phyloP scores from a whole-genome alignment of 2,329 filamentous ascomycete genomes.

The Neospermospora avenae region DNA sequence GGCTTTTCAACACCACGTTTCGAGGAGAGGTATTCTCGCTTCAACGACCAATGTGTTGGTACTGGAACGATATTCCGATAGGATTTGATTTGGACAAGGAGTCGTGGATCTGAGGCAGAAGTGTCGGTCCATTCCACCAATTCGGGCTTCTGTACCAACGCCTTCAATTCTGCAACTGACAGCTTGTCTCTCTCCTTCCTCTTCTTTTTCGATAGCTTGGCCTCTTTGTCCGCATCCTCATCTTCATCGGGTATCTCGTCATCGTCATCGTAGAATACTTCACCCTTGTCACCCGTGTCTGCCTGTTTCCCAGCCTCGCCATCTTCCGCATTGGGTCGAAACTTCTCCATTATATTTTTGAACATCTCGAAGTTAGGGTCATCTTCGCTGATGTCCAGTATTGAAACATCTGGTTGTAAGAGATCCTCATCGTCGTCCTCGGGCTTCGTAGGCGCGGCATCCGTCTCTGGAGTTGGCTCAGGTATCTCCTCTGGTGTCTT shows the following conservation, averaged over 20 bases:
- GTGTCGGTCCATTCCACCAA: conserved; percentile 97
- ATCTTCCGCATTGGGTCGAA: conserved; percentile 63
- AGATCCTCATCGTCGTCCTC: conserved; percentile 32
- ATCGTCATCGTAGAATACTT: conserved; percentile 79
- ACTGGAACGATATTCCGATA: conserved; percentile 95
- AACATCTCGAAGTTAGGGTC: conserved; percentile 82
- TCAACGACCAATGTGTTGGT: conserved; percentile 89
- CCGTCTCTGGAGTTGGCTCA: conserved; percentile 34
- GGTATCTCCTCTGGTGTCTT: conserved; percentile 25
- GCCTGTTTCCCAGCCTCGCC: conserved; percentile 62
- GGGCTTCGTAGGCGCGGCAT: conserved; percentile 35
- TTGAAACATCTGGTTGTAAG: conserved; percentile 45
- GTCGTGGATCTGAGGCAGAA: conserved; percentile 80
- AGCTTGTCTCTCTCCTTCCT: conserved; percentile 87
- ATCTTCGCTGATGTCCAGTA: conserved; percentile 55
- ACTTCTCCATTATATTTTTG: conserved; percentile 77
- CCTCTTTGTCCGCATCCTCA: conserved; percentile 60
- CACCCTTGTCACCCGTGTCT: conserved; percentile 72
- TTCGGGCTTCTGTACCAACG: conserved; percentile 84
- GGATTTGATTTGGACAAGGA: conserved; percentile 92
- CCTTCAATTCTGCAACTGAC: conserved; percentile 93
- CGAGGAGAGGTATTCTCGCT: conserved; percentile 94
- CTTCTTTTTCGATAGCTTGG: conserved; percentile 90
- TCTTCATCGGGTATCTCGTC: conserved; percentile 84
- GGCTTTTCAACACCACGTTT: conserved; percentile 97